These are phyloP conservation scores for Hypoxylon sp. DNA, from an alignment of 2,329 filamentous ascomycete species.

Conservation along the genomic window DNA sequence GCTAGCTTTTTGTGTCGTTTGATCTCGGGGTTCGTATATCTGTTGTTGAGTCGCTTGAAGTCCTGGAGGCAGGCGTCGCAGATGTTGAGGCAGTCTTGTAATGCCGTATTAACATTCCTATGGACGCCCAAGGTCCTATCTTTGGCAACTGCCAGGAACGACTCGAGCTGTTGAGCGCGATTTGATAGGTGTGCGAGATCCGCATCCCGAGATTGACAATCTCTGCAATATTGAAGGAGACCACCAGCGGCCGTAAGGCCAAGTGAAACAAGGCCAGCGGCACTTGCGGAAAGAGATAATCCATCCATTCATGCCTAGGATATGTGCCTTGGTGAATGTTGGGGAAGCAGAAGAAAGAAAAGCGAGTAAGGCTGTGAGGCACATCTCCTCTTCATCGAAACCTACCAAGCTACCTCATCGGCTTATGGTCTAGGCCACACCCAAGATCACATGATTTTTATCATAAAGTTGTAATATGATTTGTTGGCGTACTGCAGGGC, in stretches of 20 bases:
- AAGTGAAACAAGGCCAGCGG: conserved; percentile 16
- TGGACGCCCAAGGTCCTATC: neutral
- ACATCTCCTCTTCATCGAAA: neutral
- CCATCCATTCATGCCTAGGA: conserved; percentile 4
- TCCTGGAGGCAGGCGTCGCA: conserved; percentile 15
- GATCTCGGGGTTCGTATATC: neutral
- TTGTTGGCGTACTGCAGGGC: neutral
- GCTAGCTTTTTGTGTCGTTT: neutral
- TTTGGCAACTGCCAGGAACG: neutral
- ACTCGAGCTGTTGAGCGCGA: conserved; percentile 16
- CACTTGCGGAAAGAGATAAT: conserved; percentile 13
- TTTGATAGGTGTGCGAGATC: conserved; percentile 7
- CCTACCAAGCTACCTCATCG: too few relatives aligned
- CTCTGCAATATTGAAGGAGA: conserved; percentile 15
- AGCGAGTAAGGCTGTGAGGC: neutral
- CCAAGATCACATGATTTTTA: neutral
- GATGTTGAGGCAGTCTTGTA: conserved; percentile 10
- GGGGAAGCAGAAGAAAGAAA: neutral
- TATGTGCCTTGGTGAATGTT: neutral
- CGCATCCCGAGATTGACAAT: conserved; percentile 7
- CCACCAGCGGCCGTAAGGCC: conserved; percentile 5
- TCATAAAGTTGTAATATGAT: neutral
- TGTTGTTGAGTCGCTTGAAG: conserved; percentile 14
- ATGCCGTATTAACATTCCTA: neutral
- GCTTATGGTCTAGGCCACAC: neutral